Conservation (phyloP, 805 yeast species). For the Saturnispora diversa region DNA sequence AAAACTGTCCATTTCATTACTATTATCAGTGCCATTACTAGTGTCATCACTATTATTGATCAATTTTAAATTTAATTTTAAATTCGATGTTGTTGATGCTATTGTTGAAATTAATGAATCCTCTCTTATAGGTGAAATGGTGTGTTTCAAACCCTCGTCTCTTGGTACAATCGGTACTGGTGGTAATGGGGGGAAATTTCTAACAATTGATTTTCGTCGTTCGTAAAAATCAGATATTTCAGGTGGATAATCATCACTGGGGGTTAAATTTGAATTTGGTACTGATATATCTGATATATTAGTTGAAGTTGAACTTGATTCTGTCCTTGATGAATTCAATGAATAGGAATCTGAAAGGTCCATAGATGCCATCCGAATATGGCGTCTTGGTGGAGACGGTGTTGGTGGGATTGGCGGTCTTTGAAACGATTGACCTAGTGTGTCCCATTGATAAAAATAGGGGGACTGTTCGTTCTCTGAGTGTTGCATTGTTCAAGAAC, state of each 20-base stretch:
- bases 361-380: conserved; percentile 5
- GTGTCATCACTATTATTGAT: not conserved
- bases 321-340: not conserved
- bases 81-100: too few relatives aligned
- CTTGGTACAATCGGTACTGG: not conserved
- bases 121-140: too few relatives aligned
- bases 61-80: too few relatives aligned
- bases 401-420: conserved; percentile 6
- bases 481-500: not conserved
- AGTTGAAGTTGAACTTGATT: not conserved
- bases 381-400: not conserved
- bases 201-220: conserved; percentile 1
- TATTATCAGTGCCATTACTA: not conserved
- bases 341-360: conserved; percentile 8
- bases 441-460: conserved; percentile 10
- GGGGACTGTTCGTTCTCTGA: conserved; percentile 7
- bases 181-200: conserved; percentile 7
- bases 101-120: not conserved
- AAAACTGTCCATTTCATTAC: not conserved
- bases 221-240: conserved; percentile 1
- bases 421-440: not conserved
- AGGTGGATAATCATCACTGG: not conserved
- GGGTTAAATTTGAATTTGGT: not conserved
- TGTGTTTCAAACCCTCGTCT: too few relatives aligned
- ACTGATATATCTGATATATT: not conserved